These are phyloP conservation scores for Sclerotinia minor DNA, from an alignment of 2,329 filamentous ascomycete species.

Conservation along the genomic window DNA sequence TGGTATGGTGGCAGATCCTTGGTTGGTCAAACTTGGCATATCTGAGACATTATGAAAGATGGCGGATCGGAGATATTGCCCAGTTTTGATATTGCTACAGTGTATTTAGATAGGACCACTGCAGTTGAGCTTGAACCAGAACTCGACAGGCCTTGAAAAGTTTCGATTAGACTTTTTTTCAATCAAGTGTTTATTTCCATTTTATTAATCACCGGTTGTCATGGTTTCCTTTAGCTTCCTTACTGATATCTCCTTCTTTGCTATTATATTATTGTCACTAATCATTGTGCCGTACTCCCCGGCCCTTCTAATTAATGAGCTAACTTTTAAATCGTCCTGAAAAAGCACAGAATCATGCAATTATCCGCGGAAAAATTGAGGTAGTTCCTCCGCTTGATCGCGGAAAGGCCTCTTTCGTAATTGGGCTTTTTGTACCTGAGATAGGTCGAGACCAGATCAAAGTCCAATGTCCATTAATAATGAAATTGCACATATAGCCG, in stretches of 20 bases:
- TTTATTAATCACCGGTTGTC: slow-evolving; percentile 2
- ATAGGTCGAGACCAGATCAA: not conserved
- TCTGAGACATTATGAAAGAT: slow-evolving; percentile 20
- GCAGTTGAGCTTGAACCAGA: not conserved
- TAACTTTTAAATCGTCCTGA: not conserved
- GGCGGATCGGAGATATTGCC: slow-evolving; percentile 21
- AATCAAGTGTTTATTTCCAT: not conserved
- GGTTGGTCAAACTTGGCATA: slow-evolving; percentile 12
- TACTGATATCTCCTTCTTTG: not conserved
- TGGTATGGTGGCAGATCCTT: not conserved
- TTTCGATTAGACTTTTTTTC: not conserved
- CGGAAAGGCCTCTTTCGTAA: not conserved
- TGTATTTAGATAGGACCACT: slow-evolving; percentile 6
- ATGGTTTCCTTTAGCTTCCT: not conserved
- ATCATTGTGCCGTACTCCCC: not conserved
- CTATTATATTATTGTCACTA: not conserved
- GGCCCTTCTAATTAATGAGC: not conserved
- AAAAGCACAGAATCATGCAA: not conserved
- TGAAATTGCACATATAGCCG: not conserved
- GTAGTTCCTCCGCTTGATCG: slow-evolving; percentile 10
- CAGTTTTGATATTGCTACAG: slow-evolving; percentile 14
- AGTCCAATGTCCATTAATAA: not conserved
- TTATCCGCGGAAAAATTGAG: not conserved
- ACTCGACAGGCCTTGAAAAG: slow-evolving; percentile 3
- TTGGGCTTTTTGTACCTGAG: slow-evolving; percentile 1